Percentiles rank a stretch among this genome's conserved stretches.
Conservation (phyloP, 2,329 filamentous ascomycete genomes). For the Talaromyces sp. region DNA sequence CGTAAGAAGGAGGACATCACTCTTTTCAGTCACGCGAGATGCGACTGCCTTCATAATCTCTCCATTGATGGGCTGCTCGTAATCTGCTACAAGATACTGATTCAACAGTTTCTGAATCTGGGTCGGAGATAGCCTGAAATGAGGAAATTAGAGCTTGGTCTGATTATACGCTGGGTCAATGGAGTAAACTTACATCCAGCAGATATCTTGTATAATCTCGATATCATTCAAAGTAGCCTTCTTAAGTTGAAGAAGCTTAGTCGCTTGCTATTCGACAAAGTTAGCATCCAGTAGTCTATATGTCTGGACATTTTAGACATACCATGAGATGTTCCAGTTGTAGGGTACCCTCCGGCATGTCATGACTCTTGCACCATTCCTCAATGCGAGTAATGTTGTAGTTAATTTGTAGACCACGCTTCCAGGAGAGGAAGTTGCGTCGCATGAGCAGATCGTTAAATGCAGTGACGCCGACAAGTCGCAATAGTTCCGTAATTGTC, state of each 20-base stretch:
- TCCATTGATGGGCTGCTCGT: constrained; percentile 98
- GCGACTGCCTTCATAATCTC: constrained; percentile 99
- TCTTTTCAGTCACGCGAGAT: constrained; percentile 95
- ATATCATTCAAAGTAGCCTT: constrained; percentile 99
- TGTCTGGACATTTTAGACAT: constrained; percentile 28
- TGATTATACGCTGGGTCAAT: background rate
- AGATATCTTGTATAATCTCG: constrained; percentile 99
- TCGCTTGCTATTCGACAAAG: constrained; percentile 68
- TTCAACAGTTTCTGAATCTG: constrained; percentile 99
- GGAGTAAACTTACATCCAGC: constrained; percentile 80
- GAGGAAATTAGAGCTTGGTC: constrained; percentile 15
- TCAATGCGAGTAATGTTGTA: constrained; percentile 99
- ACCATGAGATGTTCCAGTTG: constrained; percentile 98
- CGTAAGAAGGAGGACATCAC: constrained; percentile 86
- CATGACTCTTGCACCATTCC: constrained; percentile 99
- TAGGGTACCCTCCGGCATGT: constrained; percentile 97
- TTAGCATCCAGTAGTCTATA: constrained; percentile 17
- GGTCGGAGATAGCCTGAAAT: constrained; percentile 81
- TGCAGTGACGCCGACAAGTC: constrained; percentile 90
- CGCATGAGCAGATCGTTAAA: constrained; percentile 99
- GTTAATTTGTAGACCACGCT: constrained; percentile 98
- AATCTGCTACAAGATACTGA: constrained; percentile 97
- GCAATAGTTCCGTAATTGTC: constrained; percentile 88
- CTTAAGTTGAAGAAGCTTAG: constrained; percentile 96
- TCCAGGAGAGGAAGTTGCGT: constrained; percentile 98